Base-by-base conservation (phyloP, 1,284 basidiomycete genomes). In the Austroboletus novae-zelandiae region DNA sequence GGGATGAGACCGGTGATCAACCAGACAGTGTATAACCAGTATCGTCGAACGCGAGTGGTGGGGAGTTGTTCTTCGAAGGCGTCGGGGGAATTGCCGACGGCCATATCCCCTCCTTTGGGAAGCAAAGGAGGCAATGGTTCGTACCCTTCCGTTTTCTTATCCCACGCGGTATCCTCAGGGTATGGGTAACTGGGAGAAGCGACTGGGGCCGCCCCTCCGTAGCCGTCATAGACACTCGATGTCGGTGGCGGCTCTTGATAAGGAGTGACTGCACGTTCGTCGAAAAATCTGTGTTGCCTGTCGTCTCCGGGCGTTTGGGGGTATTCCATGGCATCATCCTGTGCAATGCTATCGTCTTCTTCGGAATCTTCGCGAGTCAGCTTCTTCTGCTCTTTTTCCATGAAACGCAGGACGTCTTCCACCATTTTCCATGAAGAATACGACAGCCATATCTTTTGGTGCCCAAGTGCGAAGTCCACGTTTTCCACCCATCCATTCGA, bases 1-100 rank as follows among this genome's bases (percentile, higher is more conserved):
- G 97, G 97, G 17, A 98, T 86, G 77, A 83, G 89, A 77, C 81
- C 95, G 0, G 96, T 98, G 34, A 80, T 69, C 4, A 75, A 49
- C 89, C 90, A 89, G 8, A 94, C 86, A 7, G 84, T 55, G 56
- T 71, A 74, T 6, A 90, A 73, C 87, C 89, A 91, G 57, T 78
- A 74, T 10, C 86, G 75, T 35, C 96, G 81, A 9, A 84, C 73
- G 4, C 80, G 71, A 35, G 85, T 92, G 0, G 90, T 86, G 0
- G 93, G 89, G 0, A 96, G 78, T 56, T 62, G 47, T 40, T 94
- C 89, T 68, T 98, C 94, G 7, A 95, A 85, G 1, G 85, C 73
- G 52, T 81, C 81, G n/a, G 80, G 78, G 2, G 78, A 75, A 42
- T 80, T 79, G 55, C 80, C 80, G 40, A 79, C 75, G 9, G 81